These are phyloP conservation scores for Erodium trifolium DNA, from an alignment of 441 rosid genomes.

Conservation along the genomic window DNA sequence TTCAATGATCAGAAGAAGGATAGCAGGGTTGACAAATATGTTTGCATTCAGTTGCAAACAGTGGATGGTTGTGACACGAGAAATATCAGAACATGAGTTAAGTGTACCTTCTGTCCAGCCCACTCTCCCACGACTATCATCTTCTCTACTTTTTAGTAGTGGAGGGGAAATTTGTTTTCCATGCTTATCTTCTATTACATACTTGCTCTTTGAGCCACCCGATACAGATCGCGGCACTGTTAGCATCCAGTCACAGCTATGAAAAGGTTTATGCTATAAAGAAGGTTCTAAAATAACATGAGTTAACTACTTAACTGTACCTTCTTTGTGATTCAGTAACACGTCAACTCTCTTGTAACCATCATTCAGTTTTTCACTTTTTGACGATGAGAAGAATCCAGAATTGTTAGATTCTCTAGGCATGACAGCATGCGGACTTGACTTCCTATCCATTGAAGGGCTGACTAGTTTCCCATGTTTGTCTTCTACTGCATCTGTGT, in stretches of 20 bases:
- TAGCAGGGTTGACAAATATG: neutral
- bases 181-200: neutral
- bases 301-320: neutral
- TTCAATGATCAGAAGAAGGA: neutral
- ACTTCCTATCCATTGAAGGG: neutral
- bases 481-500: neutral
- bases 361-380: neutral
- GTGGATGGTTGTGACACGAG: neutral
- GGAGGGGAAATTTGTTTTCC: neutral
- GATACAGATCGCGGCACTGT: neutral
- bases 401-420: neutral
- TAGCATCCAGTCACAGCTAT: neutral
- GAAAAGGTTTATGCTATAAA: neutral
- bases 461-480: neutral
- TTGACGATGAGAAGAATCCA: neutral
- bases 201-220: neutral
- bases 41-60: neutral
- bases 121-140: constrained; percentile 1
- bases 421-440: neutral
- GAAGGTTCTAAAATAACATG: neutral
- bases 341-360: neutral
- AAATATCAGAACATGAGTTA: neutral
- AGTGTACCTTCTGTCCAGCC: neutral
- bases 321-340: neutral
- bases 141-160: neutral